Evolutionary conservation across 2,329 filamentous ascomycete species (phyloP).

Genomic region (Colletotrichum brevisporum): DNA sequence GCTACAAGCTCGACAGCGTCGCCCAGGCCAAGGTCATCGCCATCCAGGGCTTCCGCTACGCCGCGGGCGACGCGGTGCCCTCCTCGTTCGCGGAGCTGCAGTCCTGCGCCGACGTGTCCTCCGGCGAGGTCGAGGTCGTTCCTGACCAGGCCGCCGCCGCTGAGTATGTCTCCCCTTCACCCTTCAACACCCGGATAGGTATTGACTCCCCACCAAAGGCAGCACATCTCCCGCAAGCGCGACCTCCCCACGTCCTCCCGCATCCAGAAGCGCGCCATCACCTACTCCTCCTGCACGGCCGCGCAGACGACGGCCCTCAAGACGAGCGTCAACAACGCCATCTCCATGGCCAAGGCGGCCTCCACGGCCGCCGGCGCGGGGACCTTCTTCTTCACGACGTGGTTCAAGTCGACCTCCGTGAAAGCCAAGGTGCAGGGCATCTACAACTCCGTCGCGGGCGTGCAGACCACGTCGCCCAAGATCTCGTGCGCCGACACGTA

Average conservation of each 20-base stretch:
- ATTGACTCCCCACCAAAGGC: too few relatives aligned
- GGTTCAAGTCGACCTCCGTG: slow-evolving; percentile 36
- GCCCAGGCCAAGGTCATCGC: slow-evolving; percentile 34
- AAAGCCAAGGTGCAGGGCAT: slow-evolving; percentile 33
- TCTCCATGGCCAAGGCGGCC: slow-evolving; percentile 35
- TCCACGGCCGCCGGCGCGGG: slow-evolving; percentile 27
- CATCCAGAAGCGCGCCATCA: slow-evolving; percentile 36
- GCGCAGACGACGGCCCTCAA: slow-evolving; percentile 26
- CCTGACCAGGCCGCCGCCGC: slow-evolving; percentile 26
- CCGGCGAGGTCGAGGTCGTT: slow-evolving; percentile 29
- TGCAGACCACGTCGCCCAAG: slow-evolving; percentile 35
- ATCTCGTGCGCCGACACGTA: slow-evolving; percentile 38
- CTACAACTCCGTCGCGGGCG: slow-evolving; percentile 34
- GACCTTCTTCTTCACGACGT: slow-evolving; percentile 33
- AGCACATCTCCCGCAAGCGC: slow-evolving; percentile 30
- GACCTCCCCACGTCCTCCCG: slow-evolving; percentile 23
- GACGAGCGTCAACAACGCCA: slow-evolving; percentile 30
- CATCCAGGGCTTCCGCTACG: slow-evolving; percentile 38
- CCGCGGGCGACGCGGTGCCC: slow-evolving; percentile 14
- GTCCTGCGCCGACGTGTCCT: slow-evolving; percentile 25
- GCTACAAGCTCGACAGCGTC: slow-evolving; percentile 35
- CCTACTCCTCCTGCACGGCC: slow-evolving; percentile 35
- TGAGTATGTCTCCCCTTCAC: background rate
- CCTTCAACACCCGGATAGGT: too few relatives aligned
- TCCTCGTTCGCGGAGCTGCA: slow-evolving; percentile 22